phyloP scores from a whole-genome alignment of 805 yeast genomes.

The Metschnikowia chrysomelidarum region DNA sequence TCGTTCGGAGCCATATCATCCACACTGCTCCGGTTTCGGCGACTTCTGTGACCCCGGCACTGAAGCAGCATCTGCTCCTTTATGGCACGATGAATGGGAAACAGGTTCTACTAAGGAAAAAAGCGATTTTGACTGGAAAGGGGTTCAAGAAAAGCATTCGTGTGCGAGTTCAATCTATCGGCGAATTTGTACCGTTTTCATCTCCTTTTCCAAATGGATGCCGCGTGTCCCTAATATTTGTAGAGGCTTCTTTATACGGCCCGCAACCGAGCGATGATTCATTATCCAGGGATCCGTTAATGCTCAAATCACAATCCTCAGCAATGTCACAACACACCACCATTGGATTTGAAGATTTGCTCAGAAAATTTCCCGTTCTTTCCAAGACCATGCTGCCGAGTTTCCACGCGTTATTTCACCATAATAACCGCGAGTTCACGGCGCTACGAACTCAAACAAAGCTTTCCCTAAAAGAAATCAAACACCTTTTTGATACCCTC shows the following conservation, averaged over 20 bases:
- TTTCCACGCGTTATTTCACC: slow-evolving; percentile 40
- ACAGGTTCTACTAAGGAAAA: slow-evolving; percentile 55
- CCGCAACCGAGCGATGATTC: slow-evolving; percentile 5
- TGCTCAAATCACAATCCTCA: not conserved
- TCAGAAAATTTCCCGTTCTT: slow-evolving; percentile 38
- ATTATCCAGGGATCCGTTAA: not conserved
- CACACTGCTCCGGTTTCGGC: slow-evolving; percentile 25
- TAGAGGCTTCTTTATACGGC: slow-evolving; percentile 39
- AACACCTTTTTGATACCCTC: slow-evolving; percentile 31
- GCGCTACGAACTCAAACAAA: slow-evolving; percentile 29
- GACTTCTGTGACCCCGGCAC: slow-evolving; percentile 22
- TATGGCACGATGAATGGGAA: slow-evolving; percentile 55
- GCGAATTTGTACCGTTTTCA: slow-evolving; percentile 53
- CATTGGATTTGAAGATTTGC: slow-evolving; percentile 35
- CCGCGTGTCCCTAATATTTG: slow-evolving; percentile 53
- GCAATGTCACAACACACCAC: not conserved
- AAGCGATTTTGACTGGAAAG: slow-evolving; percentile 51
- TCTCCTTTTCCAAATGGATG: slow-evolving; percentile 59
- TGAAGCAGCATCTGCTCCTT: slow-evolving; percentile 40
- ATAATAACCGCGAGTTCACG: slow-evolving; percentile 35
- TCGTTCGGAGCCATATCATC: slow-evolving; percentile 62
- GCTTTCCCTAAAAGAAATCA: slow-evolving; percentile 26
- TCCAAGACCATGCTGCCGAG: slow-evolving; percentile 39
- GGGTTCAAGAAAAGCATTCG: slow-evolving; percentile 52
- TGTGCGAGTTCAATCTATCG: slow-evolving; percentile 43